Evolutionary conservation across 2,329 filamentous ascomycete species (phyloP).

Genomic region (Trichoderma sp.): DNA sequence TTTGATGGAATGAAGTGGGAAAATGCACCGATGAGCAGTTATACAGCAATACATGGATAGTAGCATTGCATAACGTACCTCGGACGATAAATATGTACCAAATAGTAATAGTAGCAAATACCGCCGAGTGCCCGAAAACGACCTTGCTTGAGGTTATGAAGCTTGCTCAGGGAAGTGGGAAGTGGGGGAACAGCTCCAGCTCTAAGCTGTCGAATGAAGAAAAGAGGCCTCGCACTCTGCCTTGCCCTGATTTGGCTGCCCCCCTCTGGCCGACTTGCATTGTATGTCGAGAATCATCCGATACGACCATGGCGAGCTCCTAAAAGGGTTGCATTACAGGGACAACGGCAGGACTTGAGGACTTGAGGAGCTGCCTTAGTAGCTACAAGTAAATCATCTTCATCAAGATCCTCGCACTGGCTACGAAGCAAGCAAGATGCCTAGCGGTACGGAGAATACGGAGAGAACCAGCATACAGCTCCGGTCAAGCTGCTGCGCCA

Average conservation of each 20-base stretch:
- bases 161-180: neutral
- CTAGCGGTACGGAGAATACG: neutral
- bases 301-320: neutral
- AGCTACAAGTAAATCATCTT: neutral
- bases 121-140: neutral
- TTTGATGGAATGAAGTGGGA: neutral
- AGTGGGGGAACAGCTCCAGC: neutral
- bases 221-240: neutral
- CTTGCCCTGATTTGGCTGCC: neutral
- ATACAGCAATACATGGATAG: neutral
- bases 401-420: neutral
- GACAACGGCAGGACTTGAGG: neutral
- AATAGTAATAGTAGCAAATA: neutral
- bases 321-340: neutral
- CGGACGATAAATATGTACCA: neutral
- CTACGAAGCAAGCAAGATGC: neutral
- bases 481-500: neutral
- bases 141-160: neutral
- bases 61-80: neutral
- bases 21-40: neutral
- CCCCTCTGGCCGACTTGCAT: neutral
- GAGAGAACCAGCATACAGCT: neutral
- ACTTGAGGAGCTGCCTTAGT: neutral
- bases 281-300: neutral
- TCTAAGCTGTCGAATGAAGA: neutral